These are phyloP conservation scores for Capsicum rhomboideum DNA, from an alignment of 257 asterid genomes.

Conservation along the genomic window DNA sequence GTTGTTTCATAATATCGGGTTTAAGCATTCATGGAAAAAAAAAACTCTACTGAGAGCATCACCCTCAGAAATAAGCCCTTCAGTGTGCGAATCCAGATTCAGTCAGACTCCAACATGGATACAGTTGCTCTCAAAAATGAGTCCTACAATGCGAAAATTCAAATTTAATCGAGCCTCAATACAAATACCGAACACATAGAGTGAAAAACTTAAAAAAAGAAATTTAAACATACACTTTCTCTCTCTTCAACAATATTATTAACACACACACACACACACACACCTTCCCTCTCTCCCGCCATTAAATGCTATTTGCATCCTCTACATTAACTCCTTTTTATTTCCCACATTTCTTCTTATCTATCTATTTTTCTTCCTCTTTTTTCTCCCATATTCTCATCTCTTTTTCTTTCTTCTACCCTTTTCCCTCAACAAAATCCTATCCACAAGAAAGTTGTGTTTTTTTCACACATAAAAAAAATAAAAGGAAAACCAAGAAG, in stretches of 20 bases:
- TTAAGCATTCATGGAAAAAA: no score
- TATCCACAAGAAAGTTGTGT: constrained; percentile 44
- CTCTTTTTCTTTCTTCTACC: background rate
- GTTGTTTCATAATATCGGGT: background rate
- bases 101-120: no score
- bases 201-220: no score
- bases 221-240: constrained; percentile 22
- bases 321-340: constrained; percentile 63
- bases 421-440: constrained; percentile 20
- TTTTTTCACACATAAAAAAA: background rate
- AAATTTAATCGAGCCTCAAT: background rate
- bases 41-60: no score
- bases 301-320: constrained; percentile 73
- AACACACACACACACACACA: no score
- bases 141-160: no score
- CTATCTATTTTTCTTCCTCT: background rate
- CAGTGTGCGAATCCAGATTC: no score
- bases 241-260: constrained; percentile 44
- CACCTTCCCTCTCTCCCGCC: constrained; percentile 32
- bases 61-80: no score
- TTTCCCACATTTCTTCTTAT: background rate
- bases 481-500: background rate
- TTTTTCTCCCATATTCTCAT: background rate
- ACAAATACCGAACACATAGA: background rate
- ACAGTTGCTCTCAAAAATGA: no score